Evolutionary conservation across 352 stramenopile genomes (phyloP).

Genomic region (Globisporangium mamillatum): DNA sequence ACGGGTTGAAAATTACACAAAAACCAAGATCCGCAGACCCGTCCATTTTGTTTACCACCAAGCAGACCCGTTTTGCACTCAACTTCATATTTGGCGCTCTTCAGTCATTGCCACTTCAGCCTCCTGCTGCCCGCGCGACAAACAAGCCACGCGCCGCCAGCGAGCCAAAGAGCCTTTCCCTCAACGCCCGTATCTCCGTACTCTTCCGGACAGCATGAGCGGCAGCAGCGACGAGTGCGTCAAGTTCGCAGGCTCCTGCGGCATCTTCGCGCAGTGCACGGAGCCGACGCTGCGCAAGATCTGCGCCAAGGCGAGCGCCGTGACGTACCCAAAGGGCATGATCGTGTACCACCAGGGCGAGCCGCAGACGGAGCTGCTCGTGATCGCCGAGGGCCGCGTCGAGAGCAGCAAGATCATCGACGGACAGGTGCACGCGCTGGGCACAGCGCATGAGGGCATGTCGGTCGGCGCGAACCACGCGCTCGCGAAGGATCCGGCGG

Average conservation of each 20-base stretch:
- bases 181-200: not conserved
- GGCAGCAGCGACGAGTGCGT: conserved; percentile 55
- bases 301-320: conserved; percentile 54
- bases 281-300: conserved; percentile 80
- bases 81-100: conserved; percentile 7
- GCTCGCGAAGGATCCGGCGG: conserved; percentile 70
- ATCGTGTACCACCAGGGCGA: conserved; percentile 81
- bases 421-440: conserved; percentile 78
- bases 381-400: conserved; percentile 64
- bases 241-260: conserved; percentile 50
- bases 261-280: conserved; percentile 83
- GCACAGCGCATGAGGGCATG: conserved; percentile 41
- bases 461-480: conserved; percentile 80
- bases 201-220: conserved; percentile 23
- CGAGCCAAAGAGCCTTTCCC: conserved; percentile 4
- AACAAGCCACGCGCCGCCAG: not conserved
- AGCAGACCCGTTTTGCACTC: conserved; percentile 2
- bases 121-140: not conserved
- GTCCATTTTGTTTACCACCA: not conserved
- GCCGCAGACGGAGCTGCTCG: conserved; percentile 76
- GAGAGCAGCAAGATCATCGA: conserved; percentile 80
- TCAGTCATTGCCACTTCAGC: conserved; percentile 20
- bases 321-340: conserved; percentile 69
- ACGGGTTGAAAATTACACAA: not conserved
- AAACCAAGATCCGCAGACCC: not conserved